Base-by-base conservation (phyloP, 306 rosid genomes). In the Citrullus colocynthis region DNA sequence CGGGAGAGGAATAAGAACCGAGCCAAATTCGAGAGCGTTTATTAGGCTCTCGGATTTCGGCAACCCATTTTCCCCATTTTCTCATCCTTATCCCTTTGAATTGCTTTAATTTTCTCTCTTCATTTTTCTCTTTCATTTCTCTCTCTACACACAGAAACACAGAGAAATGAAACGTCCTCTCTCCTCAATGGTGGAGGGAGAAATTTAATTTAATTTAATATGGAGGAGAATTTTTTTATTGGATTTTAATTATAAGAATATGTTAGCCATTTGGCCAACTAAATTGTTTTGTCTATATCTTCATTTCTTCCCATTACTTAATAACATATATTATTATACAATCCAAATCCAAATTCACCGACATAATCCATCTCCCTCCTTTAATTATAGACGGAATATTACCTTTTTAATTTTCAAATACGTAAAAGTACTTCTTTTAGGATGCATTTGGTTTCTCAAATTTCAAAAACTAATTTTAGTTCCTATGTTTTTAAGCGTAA, bases 61-160 rank as follows among this genome's bases (percentile, higher is more conserved):
- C 96, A 28, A 90, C 91, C 91, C 93, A 90, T 71, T 86, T 87
- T 0, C 91, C 96, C 96, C 93, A 90, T 88, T 88, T 90, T 70
- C 96, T 87, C 91, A 90, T 91, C 83, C 96, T 82, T 37, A 91
- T 89, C 78, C 93, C 96, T 79, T 91, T 91, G 90, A 79, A 88
- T 57, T 86, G 73, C 86, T 86, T 72, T 80, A 83, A 1, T 81
- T 79, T 16, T 24, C n/a, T 60, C 78, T 11, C 59, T 76, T 82
- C 5, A 36, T 48, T 5, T 36, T 72, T 71, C 14, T 51, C 78
- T 71, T 82, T 48, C 28, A 21, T 32, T 44, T 64, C 58, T 48
- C 36, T 36, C 81, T 83, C 17, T 16, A 5, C 7, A 2, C 6
- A 55, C 58, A 55, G 5, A 48, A 17, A 55, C 58, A 55, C 1